Evolutionary conservation across 2,329 filamentous ascomycete species (phyloP), one percentile per base, ranked within the genome.

Genomic region (Ustulina deusta): DNA sequence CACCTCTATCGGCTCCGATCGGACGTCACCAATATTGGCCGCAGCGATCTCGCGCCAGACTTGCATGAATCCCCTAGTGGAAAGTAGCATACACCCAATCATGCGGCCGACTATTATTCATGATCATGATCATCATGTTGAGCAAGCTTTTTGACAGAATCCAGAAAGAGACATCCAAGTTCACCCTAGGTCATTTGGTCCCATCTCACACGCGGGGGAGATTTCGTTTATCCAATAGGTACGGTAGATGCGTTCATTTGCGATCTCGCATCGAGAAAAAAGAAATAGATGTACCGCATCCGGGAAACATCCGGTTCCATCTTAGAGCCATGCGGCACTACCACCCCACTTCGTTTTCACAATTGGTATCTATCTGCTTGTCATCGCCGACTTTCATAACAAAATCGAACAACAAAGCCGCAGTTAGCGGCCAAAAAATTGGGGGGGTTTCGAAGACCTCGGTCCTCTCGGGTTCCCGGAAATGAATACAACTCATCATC

Each of bases 41-140:
- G 48, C 46, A 52, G 63, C 59, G 62, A 69, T 65, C 61, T 58
- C 66, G 49, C 59, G 20, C 62, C 48, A 27, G 52, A 62, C 63
- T 25, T 60, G 67, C 67, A 69, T 69, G 44, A 52, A 57, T 58
- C 20, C 34, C 42, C 15, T 42, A 34, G 49, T 29, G 27, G 34
- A 52, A 13, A n/a, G 49, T 56, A 20, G 29, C 54, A 11, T 27
- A 27, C n/a, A 56, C 54, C 54, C 48, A 56, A 60, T 55, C 51
- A 51, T 36, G 55, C 17, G 32, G 48, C 15, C 25, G 57, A 13
- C 25, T 6, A n/a, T 49, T 52, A 15, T 17, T 17, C 10, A 38
- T 56, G 40, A 40, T n/a, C 25, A 29, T 49, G 46, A 29, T 49
- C 11, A 15, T 52, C n/a, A 36, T 51, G 27, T 44, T 27, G 38